Conservation (phyloP, 345 rosid species). For the Eucalyptus caleyi region DNA sequence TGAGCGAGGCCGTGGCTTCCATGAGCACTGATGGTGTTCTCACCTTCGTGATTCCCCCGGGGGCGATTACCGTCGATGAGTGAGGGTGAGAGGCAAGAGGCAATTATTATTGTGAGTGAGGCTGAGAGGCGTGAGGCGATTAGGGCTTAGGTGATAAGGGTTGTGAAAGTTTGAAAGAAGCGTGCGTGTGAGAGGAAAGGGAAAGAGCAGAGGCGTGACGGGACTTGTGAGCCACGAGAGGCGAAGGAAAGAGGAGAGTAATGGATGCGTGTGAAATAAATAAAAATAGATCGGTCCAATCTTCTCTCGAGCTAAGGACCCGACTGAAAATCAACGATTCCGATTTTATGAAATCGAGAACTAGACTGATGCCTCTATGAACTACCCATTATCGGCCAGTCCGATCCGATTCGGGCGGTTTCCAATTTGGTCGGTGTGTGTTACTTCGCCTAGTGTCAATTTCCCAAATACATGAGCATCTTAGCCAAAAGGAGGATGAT, state of each 20-base stretch:
- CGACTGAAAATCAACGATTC: too few relatives aligned
- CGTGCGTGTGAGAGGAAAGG: not conserved
- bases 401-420: rapidly evolving
- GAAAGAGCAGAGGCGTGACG: not conserved
- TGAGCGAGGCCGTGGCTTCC: not conserved
- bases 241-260: not conserved
- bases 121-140: not conserved
- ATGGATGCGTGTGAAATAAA: not conserved
- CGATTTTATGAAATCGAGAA: too few relatives aligned
- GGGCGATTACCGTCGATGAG: not conserved
- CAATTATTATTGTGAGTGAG: too few relatives aligned
- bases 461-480: not conserved
- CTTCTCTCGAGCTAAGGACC: not conserved
- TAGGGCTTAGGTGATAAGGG: not conserved
- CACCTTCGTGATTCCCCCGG: not conserved
- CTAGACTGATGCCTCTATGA: not conserved
- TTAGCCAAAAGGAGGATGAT: not conserved
- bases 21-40: not conserved
- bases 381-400: rapidly evolving
- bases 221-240: not conserved
- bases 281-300: not conserved
- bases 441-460: too few relatives aligned
- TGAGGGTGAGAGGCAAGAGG: not conserved
- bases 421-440: too few relatives aligned
- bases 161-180: not conserved